Conservation (phyloP, 2,329 filamentous ascomycete genomes). For the Aspergillus sp. region DNA sequence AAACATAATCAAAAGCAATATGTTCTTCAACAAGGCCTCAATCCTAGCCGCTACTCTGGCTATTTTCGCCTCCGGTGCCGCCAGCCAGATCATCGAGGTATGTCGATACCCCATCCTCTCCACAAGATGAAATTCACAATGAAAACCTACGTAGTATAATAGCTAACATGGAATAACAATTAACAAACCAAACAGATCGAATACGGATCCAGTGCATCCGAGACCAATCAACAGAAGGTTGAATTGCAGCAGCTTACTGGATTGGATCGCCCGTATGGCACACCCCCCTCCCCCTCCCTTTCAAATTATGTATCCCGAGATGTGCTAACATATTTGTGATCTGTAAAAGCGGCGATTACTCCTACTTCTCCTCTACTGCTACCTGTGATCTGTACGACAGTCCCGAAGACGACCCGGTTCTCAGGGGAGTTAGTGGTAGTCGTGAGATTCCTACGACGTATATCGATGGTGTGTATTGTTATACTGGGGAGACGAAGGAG, state of each 20-base stretch:
- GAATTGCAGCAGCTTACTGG: background rate
- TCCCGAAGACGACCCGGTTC: too few species aligned
- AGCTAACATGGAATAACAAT: too few species aligned
- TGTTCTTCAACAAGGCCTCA: background rate
- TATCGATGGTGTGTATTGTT: too few species aligned
- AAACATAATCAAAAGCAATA: background rate
- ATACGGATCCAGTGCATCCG: background rate
- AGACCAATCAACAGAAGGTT: background rate
- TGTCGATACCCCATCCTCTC: too few species aligned
- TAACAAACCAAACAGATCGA: background rate
- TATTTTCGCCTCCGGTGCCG: background rate
- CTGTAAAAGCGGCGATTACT: background rate
- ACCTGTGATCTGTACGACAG: background rate
- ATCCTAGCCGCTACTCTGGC: background rate
- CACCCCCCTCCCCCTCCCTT: too few species aligned
- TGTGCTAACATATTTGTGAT: too few species aligned
- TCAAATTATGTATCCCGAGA: too few species aligned
- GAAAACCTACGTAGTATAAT: too few species aligned
- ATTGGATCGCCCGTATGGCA: background rate
- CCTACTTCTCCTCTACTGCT: background rate
- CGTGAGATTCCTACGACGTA: too few species aligned
- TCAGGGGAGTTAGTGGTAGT: too few species aligned
- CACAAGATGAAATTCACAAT: too few species aligned
- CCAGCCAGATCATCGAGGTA: background rate
- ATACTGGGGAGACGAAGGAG: too few species aligned